Evolutionary conservation across 176 grass and related monocot species (phyloP), one percentile per base, ranked within the genome.

Genomic region (Hsuehochloa calcarea): DNA sequence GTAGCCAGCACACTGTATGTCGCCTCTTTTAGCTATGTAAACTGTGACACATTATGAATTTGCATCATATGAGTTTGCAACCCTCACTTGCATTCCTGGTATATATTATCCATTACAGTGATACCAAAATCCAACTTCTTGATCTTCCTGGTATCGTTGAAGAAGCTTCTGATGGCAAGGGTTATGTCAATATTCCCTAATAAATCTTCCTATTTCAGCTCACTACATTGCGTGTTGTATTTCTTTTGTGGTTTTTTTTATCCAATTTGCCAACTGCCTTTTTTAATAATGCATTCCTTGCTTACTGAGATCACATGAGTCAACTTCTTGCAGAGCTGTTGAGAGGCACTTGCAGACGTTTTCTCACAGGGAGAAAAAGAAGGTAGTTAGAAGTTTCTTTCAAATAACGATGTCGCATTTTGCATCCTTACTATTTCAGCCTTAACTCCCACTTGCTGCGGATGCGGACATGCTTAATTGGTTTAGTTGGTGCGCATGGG

Each of bases 401-500:
- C 8, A 47, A 43, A 14, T 70, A 43, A 67, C 64, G 46, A 15
- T 73, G 29, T 56, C 49, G 55, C 13, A 9, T 61, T 27, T 85
- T 65, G 69, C 72, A 77, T 81, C n/a, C 55, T 68, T 74, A 19
- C 52, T 15, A 35, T 85, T 77, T 52, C 60, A 58, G 37, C 40
- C 29, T 79, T 81, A 71, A 88, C 27, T 43, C 51, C 10, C 49
- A 79, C 51, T 74, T 79, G 34, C 66, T 87, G 47, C 85, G 94
- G 94, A 90, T 92, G 85, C 94, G 56, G 90, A 90, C 58, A 92
- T 92, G 80, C 77, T 97, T 35, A 94, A 92, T 77, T 97, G 94
- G 92, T 97, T 97, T 94, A 92, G 94, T 4, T 97, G 94, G 94
- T 97, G 94, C 65, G 94, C 94, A 82, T 97, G 94, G 94, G 94